Conservation (phyloP, 352 stramenopile species). For the Elongisporangium undulatum region DNA sequence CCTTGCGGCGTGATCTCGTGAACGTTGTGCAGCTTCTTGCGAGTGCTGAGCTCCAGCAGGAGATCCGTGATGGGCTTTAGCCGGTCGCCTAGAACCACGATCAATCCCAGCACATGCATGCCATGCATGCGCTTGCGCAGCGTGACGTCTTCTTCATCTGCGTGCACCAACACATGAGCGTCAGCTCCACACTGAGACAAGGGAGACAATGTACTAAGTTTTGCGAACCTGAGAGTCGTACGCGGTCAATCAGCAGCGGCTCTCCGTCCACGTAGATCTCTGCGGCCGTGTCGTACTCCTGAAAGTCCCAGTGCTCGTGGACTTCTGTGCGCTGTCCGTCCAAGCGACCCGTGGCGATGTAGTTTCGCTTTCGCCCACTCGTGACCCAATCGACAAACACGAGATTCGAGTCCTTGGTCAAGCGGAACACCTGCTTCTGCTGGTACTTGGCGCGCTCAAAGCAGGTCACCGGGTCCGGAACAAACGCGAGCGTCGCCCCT, state of each 20-base stretch:
- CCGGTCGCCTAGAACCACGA: constrained; percentile 58
- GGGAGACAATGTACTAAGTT: not conserved
- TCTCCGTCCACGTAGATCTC: constrained; percentile 54
- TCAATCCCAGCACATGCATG: constrained; percentile 66
- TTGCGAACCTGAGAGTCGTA: constrained; percentile 48
- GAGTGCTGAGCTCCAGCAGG: constrained; percentile 59
- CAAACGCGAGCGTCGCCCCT: constrained; percentile 61
- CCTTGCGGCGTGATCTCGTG: constrained; percentile 72
- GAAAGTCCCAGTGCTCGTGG: constrained; percentile 77
- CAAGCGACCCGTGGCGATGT: constrained; percentile 51
- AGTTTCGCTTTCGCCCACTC: constrained; percentile 80
- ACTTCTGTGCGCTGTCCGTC: constrained; percentile 58
- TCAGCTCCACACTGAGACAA: constrained; percentile 2
- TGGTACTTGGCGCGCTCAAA: constrained; percentile 68
- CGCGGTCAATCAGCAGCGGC: constrained; percentile 59
- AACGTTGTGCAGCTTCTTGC: constrained; percentile 69
- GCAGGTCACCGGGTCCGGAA: constrained; percentile 80
- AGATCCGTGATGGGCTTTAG: constrained; percentile 46
- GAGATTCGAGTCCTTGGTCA: constrained; percentile 43
- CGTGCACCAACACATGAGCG: not conserved
- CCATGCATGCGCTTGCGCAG: constrained; percentile 71
- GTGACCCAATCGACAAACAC: constrained; percentile 86
- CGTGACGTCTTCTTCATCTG: constrained; percentile 66
- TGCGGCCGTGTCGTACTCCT: constrained; percentile 61
- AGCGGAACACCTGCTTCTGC: constrained; percentile 58